These are phyloP conservation scores for Gynochthodes officinalis DNA, from an alignment of 257 asterid species.

Conservation along the genomic window DNA sequence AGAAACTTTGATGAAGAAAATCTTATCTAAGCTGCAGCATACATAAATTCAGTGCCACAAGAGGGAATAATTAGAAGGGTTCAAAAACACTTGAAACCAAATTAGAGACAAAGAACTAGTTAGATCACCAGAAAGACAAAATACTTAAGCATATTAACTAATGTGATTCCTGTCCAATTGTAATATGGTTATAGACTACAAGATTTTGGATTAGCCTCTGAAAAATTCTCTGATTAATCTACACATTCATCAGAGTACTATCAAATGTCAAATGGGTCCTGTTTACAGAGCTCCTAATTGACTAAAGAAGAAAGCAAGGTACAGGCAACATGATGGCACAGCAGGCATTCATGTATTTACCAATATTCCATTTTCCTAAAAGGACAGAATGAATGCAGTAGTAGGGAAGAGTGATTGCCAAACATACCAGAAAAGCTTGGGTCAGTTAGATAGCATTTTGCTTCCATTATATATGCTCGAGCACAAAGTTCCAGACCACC, in stretches of 20 bases:
- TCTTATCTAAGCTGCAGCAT: background rate
- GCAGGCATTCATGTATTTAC: background rate
- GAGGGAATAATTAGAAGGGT: background rate
- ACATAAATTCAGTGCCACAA: background rate
- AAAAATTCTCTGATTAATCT: background rate
- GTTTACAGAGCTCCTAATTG: background rate
- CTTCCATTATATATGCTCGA: conserved; percentile 80
- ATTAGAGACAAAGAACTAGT: background rate
- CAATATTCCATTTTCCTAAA: background rate
- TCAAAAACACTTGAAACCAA: background rate
- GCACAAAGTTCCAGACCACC: conserved; percentile 94
- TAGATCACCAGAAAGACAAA: background rate
- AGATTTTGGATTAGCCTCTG: too few relatives aligned
- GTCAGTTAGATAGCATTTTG: conserved; percentile 85
- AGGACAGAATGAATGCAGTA: background rate
- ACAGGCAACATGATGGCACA: background rate
- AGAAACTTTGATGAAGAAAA: background rate
- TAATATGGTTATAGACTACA: background rate
- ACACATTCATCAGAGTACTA: background rate
- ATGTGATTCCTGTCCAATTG: background rate
- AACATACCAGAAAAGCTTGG: conserved; percentile 66
- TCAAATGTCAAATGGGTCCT: background rate
- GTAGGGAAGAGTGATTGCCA: background rate
- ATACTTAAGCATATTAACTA: background rate
- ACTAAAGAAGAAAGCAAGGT: background rate